Conservation (phyloP, 2,329 filamentous ascomycete species). For the Didymella segeticola region DNA sequence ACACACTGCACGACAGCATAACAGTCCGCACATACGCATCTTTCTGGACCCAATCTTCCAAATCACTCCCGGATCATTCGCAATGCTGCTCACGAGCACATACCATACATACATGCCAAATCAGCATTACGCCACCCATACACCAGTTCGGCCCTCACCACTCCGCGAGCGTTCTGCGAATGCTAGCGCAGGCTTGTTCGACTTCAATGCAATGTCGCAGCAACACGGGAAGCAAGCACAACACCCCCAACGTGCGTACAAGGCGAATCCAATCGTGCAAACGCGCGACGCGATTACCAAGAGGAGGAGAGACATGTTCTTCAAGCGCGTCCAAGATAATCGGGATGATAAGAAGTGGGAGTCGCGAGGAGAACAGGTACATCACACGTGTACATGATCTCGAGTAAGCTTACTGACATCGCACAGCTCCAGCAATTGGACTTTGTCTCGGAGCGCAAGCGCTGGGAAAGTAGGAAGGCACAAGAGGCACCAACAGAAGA, state of each 20-base stretch:
- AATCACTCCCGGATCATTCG: not conserved
- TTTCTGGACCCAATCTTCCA: not conserved
- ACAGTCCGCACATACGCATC: not conserved
- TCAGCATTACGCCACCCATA: slow-evolving; percentile 37
- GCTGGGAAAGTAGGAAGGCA: slow-evolving; percentile 55
- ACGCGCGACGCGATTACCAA: slow-evolving; percentile 68
- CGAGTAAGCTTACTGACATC: slow-evolving; percentile 11
- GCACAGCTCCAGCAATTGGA: slow-evolving; percentile 57
- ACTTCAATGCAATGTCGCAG: slow-evolving; percentile 38
- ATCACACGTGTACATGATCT: not conserved
- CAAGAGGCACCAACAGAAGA: slow-evolving; percentile 48
- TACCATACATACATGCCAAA: slow-evolving; percentile 29
- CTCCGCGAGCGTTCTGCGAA: slow-evolving; percentile 54
- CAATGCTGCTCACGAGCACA: slow-evolving; percentile 41
- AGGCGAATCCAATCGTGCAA: slow-evolving; percentile 68
- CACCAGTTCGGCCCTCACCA: slow-evolving; percentile 50
- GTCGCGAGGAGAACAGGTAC: slow-evolving; percentile 55
- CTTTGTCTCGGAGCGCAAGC: slow-evolving; percentile 51
- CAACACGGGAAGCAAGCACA: slow-evolving; percentile 24
- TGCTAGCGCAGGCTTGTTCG: slow-evolving; percentile 34
- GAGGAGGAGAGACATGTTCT: slow-evolving; percentile 69
- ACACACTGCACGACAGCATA: not conserved
- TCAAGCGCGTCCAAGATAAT: slow-evolving; percentile 62
- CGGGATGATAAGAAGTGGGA: slow-evolving; percentile 57
- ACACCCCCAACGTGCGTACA: slow-evolving; percentile 52